Base-by-base conservation (phyloP, 2,329 filamentous ascomycete species). In the Aciculosporium take region DNA sequence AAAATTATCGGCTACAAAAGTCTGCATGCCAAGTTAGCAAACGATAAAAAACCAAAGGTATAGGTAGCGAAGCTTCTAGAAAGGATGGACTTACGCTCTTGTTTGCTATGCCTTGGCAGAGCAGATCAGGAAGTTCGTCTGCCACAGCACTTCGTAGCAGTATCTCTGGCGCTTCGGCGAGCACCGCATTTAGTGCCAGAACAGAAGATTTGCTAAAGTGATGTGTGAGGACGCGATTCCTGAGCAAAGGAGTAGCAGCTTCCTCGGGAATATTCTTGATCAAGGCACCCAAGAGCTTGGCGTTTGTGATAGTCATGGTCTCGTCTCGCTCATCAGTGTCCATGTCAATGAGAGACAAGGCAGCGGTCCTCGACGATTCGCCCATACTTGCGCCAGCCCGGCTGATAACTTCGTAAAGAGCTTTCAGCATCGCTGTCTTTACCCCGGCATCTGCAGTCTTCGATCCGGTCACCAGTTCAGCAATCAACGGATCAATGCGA, bases 381-480 rank as follows among this genome's bases (percentile, higher is more conserved):
- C 84, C 88, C 91, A 98, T 98, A 62, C 89, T 95, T 44, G 72
- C 72, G 41, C 91, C 91, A 15, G 88, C 89, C 63, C 94, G 94
- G 68, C 85, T 89, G 46, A 98, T 81, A 24, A 98, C 91, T 56
- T 96, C 89, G 56, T 93, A 95, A 35, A 98, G 65, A 3, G 91
- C 91, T 67, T 93, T 94, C 53, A 98, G 72, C 91, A 98, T 98
- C 23, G 91, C 91, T 49, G 83, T 91, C 62, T 78, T 84, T 48
- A 98, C 91, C 35, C 89, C 89, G 5, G 77, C 57, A 56, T 96
- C 89, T 18, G 55, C 47, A 0, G 91, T 96, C 68, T 89, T 95
- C 21, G 87, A 91, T 36, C 91, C 91, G n/a, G 91, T 84, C 17
- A 96, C 87, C 37, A 98, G 72, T 63, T 98, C 91, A 46, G 74